phyloP scores from a whole-genome alignment of 495 filamentous ascomycete species.

The Aspergillus sclerotioniger region DNA sequence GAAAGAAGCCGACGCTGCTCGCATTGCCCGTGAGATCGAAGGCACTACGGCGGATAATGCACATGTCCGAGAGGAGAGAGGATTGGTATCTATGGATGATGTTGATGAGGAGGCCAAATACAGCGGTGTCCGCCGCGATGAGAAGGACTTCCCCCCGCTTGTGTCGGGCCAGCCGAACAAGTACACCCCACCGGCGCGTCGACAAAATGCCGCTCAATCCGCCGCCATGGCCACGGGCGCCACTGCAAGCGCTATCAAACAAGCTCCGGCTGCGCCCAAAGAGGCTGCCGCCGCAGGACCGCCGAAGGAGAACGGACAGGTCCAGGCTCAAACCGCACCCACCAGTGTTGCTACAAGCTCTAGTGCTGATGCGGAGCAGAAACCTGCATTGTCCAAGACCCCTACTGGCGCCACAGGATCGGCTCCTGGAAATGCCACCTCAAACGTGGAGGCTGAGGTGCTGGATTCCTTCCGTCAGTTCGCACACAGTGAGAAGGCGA shows the following conservation, averaged over 20 bases:
- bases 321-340: conserved; percentile 32
- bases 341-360: conserved; percentile 15
- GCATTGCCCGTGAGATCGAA: conserved; percentile 89
- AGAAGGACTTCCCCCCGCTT: conserved; percentile 65
- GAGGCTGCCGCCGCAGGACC: conserved; percentile 14
- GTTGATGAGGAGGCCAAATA: conserved; percentile 93
- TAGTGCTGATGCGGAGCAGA: conserved; percentile 37
- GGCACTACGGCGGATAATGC: conserved; percentile 61
- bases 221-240: conserved; percentile 68
- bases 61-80: conserved; percentile 86
- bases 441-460: conserved; percentile 76
- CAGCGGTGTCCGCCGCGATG: conserved; percentile 81
- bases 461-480: conserved; percentile 80
- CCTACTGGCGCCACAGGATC: conserved; percentile 16
- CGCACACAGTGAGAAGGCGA: conserved; percentile 70
- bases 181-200: conserved; percentile 85
- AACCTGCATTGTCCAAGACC: conserved; percentile 28
- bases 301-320: conserved; percentile 33
- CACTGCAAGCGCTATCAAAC: conserved; percentile 48
- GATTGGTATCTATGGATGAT: conserved; percentile 62
- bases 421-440: conserved; percentile 58
- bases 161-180: conserved; percentile 63
- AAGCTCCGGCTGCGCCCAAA: conserved; percentile 24
- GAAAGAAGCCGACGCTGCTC: conserved; percentile 71
- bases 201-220: conserved; percentile 68